phyloP scores from a whole-genome alignment of 768 basidiomycete genomes.

The Gyrodon lividus region DNA sequence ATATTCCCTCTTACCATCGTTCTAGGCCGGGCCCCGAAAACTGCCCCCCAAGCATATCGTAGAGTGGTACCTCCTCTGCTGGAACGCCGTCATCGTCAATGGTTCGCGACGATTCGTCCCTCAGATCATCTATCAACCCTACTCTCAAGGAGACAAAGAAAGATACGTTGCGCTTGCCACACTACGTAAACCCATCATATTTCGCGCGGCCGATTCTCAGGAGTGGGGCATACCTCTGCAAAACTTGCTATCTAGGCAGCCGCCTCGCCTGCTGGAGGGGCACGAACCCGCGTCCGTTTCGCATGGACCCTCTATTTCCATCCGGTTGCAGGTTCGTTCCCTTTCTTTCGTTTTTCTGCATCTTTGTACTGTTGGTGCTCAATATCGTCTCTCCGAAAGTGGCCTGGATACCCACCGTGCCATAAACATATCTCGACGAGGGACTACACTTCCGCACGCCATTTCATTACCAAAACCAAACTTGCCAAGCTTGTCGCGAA shows the following conservation, averaged over 20 bases:
- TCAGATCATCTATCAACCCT: conserved; percentile 67
- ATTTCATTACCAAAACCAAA: conserved; percentile 65
- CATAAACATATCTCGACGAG: conserved; percentile 69
- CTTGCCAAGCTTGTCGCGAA: conserved; percentile 72
- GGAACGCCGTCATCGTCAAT: conserved; percentile 20
- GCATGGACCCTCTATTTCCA: conserved; percentile 69
- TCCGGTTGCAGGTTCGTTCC: conserved; percentile 57
- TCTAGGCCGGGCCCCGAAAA: not conserved
- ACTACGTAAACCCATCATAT: conserved; percentile 60
- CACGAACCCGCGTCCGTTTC: conserved; percentile 63
- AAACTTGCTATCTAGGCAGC: conserved; percentile 56
- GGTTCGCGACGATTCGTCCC: conserved; percentile 52
- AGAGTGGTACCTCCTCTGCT: not conserved
- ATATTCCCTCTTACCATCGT: not conserved
- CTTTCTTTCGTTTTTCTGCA: not conserved
- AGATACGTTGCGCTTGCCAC: conserved; percentile 68
- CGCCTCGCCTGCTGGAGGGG: conserved; percentile 47
- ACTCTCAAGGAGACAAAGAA: conserved; percentile 65
- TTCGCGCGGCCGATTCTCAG: conserved; percentile 47
- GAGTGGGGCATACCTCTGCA: conserved; percentile 59
- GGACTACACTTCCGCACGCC: conserved; percentile 66
- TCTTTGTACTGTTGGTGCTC: not conserved
- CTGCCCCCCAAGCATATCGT: not conserved
- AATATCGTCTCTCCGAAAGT: conserved; percentile 39
- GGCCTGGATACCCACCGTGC: conserved; percentile 74